Base-by-base conservation (phyloP, 1,284 basidiomycete genomes). In the Heliocybe sulcata region DNA sequence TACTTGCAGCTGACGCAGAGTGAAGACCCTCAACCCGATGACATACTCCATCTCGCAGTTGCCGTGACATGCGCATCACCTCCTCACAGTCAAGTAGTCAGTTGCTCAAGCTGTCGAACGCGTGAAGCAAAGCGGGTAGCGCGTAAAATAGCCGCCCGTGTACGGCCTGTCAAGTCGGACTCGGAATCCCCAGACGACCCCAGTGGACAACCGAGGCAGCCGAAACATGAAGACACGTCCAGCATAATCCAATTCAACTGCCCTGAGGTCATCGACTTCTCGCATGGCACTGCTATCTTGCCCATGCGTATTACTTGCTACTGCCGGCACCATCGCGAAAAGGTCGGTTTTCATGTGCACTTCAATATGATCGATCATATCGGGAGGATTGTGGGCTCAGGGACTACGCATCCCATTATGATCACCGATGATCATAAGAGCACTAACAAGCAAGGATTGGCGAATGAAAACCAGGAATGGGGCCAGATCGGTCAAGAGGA, bases 391-490 rank as follows among this genome's bases (percentile, higher is more conserved):
- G 82, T 99, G 54, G 96, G 93, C 10, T 82, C 82, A 10, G 92
- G 93, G 2, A 82, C 80, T 49, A 94, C 93, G 1, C 86, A 87
- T 27, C 94, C 96, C 2, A 96, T 99, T 65, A 96, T 99, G 87
- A 99, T 99, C 63, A 99, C 96, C 2, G 97, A 99, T 71, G 97
- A 99, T 69, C 95, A 98, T 74, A 98, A 98, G 74, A 94, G 92
- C 35, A 84, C 38, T 6, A 42, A 42, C 19, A 42, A 42, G 19
- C 38, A 42, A 42, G 38, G 38, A n/a, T 16, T 6, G 38, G 6
- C 16, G 19, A 42, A n/a, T 20, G 38, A 42, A 42, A 42, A 42
- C 38, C 19, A 16, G 12, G 38, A 42, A 16, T 42, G 38, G 38
- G n/a, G 16, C 19, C 38, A 42, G 16, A 20, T 42, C 38, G 38